A percentile compares a stretch with the other conserved stretches of the same genome.
Conservation (phyloP, 768 basidiomycete genomes). For the Fibroporia radiculosa region DNA sequence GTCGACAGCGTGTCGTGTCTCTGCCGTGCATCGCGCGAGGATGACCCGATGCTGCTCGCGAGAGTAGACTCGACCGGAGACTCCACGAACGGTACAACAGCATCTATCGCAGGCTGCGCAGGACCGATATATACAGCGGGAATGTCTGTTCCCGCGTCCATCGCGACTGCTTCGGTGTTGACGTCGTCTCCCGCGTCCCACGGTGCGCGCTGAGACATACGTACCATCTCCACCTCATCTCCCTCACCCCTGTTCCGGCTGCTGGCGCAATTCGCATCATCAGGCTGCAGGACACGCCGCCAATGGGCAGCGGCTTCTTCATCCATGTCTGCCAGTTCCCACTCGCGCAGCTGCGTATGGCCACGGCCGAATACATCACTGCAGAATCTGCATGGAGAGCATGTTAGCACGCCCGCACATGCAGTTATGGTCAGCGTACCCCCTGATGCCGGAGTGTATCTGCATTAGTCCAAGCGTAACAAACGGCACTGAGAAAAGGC, state of each 20-base stretch:
- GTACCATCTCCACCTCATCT: too few relatives aligned
- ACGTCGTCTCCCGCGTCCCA: background rate
- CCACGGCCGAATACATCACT: slow-evolving; percentile 27
- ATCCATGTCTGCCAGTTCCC: slow-evolving; percentile 31
- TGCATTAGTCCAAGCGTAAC: slow-evolving; percentile 24
- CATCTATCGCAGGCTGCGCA: too few relatives aligned
- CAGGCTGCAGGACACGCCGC: background rate
- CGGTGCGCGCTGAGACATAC: background rate
- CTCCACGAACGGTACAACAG: too few relatives aligned
- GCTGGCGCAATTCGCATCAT: background rate
- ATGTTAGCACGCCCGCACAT: background rate
- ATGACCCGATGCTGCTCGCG: too few relatives aligned
- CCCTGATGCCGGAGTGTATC: slow-evolving; percentile 28
- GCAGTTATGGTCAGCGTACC: slow-evolving; percentile 10
- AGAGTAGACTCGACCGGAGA: too few relatives aligned
- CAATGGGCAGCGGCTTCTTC: slow-evolving; percentile 14
- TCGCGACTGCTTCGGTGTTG: too few relatives aligned
- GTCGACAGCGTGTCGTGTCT: too few relatives aligned
- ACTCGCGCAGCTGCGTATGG: slow-evolving; percentile 27
- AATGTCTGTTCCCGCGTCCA: too few relatives aligned
- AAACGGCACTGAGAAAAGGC: slow-evolving; percentile 25
- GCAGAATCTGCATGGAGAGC: slow-evolving; percentile 23
- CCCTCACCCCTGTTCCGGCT: background rate
- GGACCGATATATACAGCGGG: too few relatives aligned
- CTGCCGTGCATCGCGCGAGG: too few relatives aligned